Evolutionary conservation across 352 stramenopile genomes (phyloP).

Genomic region (Globisporangium middletonii): DNA sequence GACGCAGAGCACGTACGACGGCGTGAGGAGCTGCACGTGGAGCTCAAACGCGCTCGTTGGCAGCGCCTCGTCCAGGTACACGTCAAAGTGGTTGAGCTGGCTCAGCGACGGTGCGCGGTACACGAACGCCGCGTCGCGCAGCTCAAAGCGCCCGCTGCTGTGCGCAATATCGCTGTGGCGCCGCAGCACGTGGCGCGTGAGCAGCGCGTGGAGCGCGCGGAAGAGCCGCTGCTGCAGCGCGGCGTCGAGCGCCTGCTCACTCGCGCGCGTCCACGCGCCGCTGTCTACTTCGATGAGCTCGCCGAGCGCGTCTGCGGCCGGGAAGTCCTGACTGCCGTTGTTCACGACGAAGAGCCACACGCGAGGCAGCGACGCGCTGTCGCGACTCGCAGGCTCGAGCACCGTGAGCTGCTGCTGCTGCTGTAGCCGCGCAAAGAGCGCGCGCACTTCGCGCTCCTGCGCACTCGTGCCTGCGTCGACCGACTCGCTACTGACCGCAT

Average conservation of each 20-base stretch:
- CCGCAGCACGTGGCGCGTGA: slow-evolving; percentile 24
- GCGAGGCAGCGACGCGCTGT: background rate
- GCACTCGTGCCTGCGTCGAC: slow-evolving; percentile 14
- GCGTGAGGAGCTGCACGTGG: slow-evolving; percentile 40
- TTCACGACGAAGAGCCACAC: slow-evolving; percentile 61
- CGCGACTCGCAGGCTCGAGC: background rate
- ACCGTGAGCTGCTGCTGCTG: slow-evolving; percentile 34
- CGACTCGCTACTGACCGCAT: no score
- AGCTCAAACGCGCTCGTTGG: slow-evolving; percentile 37
- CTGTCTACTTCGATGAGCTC: slow-evolving; percentile 24
- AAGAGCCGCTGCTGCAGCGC: slow-evolving; percentile 35
- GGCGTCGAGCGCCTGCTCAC: slow-evolving; percentile 5
- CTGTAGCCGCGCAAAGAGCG: slow-evolving; percentile 30
- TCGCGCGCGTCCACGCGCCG: slow-evolving; percentile 14
- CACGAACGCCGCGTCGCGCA: slow-evolving; percentile 55
- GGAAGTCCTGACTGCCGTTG: slow-evolving; percentile 18
- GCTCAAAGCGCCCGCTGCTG: slow-evolving; percentile 29
- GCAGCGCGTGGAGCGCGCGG: slow-evolving; percentile 21
- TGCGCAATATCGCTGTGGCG: slow-evolving; percentile 37
- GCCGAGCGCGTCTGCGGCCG: slow-evolving; percentile 14
- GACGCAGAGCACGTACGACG: slow-evolving; percentile 40
- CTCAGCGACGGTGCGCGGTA: slow-evolving; percentile 53
- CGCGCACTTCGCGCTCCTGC: slow-evolving; percentile 15
- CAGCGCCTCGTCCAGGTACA: slow-evolving; percentile 54
- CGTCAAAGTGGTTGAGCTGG: slow-evolving; percentile 51